These are phyloP conservation scores for Cercospora sojina DNA, from an alignment of 2,329 filamentous ascomycete species.

Conservation along the genomic window DNA sequence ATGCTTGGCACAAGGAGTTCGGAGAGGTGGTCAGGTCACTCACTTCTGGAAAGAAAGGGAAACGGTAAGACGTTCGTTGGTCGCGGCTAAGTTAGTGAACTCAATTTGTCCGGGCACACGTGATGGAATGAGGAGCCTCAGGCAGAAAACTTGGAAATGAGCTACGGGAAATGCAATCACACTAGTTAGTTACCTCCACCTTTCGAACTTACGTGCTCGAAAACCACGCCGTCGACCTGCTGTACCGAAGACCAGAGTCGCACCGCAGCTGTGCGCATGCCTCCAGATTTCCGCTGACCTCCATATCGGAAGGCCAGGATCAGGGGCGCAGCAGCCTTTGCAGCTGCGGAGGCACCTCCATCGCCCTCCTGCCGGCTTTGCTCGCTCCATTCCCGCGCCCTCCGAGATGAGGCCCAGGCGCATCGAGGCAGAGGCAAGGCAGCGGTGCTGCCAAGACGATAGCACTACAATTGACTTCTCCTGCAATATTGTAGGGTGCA, in stretches of 20 bases:
- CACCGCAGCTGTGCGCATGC: not conserved
- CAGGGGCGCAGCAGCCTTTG: not conserved
- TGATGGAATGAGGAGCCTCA: not conserved
- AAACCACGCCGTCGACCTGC: not conserved
- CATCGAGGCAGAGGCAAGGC: not conserved
- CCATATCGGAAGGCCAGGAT: not conserved
- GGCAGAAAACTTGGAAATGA: not conserved
- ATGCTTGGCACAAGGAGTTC: not conserved
- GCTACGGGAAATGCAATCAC: not conserved
- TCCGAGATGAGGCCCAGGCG: conserved; percentile 7
- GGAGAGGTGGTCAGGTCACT: not conserved
- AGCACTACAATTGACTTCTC: not conserved
- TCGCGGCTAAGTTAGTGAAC: not conserved
- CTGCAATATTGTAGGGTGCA: not conserved
- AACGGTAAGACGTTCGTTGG: not conserved
- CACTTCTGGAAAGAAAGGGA: too few species aligned
- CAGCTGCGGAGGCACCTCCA: not conserved
- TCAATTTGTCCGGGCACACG: not conserved
- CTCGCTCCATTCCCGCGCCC: not conserved
- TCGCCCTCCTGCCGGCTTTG: not conserved
- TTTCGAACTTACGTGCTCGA: not conserved
- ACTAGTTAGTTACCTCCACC: too few species aligned
- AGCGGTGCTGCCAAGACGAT: not conserved
- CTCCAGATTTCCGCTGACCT: not conserved
- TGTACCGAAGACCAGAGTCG: not conserved